Evolutionary conservation across 2,329 filamentous ascomycete genomes (phyloP).

Genomic region (Fusarium sp.): DNA sequence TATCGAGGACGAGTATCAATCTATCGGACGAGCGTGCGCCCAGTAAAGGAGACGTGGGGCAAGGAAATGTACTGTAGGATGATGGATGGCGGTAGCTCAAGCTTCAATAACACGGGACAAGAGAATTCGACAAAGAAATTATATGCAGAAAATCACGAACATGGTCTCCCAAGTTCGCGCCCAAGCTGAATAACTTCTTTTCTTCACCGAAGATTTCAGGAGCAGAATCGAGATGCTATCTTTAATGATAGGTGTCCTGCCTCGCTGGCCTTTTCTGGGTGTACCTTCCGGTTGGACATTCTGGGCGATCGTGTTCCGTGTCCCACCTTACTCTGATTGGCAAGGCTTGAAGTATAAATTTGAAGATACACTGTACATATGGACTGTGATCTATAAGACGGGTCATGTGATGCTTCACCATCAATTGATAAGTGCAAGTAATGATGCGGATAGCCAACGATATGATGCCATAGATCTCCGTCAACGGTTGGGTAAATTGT

Average conservation of each 20-base stretch:
- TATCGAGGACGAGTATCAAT: slow-evolving; percentile 34
- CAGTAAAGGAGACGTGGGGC: slow-evolving; percentile 47
- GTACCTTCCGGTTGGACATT: slow-evolving; percentile 37
- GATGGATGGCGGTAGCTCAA: slow-evolving; percentile 26
- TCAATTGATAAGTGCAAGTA: neutral
- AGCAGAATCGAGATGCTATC: slow-evolving; percentile 33
- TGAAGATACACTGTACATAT: slow-evolving; percentile 12
- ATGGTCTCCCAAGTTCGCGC: slow-evolving; percentile 41
- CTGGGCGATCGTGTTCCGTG: slow-evolving; percentile 42
- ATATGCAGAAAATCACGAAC: slow-evolving; percentile 36
- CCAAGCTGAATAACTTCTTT: slow-evolving; percentile 20
- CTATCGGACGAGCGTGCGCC: slow-evolving; percentile 46
- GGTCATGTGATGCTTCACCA: slow-evolving; percentile 41
- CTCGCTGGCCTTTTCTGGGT: slow-evolving; percentile 49
- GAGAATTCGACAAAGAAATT: slow-evolving; percentile 39
- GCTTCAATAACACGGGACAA: slow-evolving; percentile 29
- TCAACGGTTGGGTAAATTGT: too few relatives aligned
- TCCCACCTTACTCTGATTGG: slow-evolving; percentile 45
- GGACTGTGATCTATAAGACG: slow-evolving; percentile 39
- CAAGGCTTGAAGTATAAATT: slow-evolving; percentile 24
- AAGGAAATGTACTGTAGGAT: slow-evolving; percentile 12
- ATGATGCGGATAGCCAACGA: neutral
- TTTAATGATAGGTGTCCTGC: slow-evolving; percentile 41
- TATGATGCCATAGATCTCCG: neutral
- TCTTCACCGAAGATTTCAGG: slow-evolving; percentile 22